phyloP scores from a whole-genome alignment of 2,329 filamentous ascomycete genomes.

The Alternaria incomplexa region DNA sequence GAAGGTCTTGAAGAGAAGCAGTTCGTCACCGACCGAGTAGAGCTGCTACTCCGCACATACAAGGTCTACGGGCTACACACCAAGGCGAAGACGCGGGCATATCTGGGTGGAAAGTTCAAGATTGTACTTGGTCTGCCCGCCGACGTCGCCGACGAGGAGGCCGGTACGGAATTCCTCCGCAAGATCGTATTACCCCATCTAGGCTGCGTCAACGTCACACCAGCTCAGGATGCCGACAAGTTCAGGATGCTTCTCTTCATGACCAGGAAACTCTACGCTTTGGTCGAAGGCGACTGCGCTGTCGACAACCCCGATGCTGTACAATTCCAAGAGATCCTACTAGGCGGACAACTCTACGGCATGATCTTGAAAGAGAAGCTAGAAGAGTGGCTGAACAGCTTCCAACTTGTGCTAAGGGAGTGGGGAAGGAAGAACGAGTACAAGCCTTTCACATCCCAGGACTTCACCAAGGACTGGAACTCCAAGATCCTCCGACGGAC shows the following conservation, averaged over 20 bases:
- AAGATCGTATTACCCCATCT: conserved; percentile 92
- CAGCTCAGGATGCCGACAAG: conserved; percentile 86
- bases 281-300: conserved; percentile 90
- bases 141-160: conserved; percentile 85
- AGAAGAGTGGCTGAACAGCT: conserved; percentile 83
- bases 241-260: conserved; percentile 94
- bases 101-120: conserved; percentile 89
- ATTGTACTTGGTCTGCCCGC: conserved; percentile 84
- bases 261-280: conserved; percentile 91
- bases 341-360: conserved; percentile 91
- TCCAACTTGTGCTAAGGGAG: conserved; percentile 60
- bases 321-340: conserved; percentile 92
- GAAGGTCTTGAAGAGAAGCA: conserved; percentile 81
- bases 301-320: conserved; percentile 96
- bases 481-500: conserved; percentile 77
- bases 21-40: conserved; percentile 92
- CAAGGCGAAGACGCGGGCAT: conserved; percentile 80
- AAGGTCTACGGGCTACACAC: conserved; percentile 87
- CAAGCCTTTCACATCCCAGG: conserved; percentile 71
- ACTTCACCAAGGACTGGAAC: conserved; percentile 80
- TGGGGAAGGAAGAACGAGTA: conserved; percentile 61
- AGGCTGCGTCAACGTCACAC: conserved; percentile 82
- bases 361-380: conserved; percentile 95
- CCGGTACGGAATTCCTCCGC: conserved; percentile 87
- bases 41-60: conserved; percentile 90